Evolutionary conservation across 176 grass and related monocot genomes (phyloP), one percentile per base, ranked within the genome.

Genomic region (Oryza brachyantha): DNA sequence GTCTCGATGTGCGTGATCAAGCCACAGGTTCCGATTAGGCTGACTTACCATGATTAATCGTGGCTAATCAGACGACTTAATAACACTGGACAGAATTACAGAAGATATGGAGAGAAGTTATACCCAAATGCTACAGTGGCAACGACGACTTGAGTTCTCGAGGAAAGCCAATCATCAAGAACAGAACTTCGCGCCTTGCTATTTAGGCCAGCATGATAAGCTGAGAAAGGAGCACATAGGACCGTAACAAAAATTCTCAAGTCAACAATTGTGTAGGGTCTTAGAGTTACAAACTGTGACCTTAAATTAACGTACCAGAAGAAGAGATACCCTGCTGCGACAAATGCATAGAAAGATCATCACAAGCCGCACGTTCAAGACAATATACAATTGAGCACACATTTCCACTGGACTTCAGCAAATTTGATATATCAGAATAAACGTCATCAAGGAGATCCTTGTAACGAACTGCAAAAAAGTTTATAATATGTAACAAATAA

Each of bases 61-160:
- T n/a, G n/a, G n/a, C n/a, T n/a, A n/a, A n/a, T n/a, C n/a, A n/a
- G n/a, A n/a, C n/a, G n/a, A n/a, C n/a, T n/a, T n/a, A n/a, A n/a
- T n/a, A n/a, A n/a, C n/a, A n/a, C n/a, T n/a, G n/a, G n/a, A n/a
- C n/a, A n/a, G n/a, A n/a, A n/a, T n/a, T n/a, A n/a, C n/a, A n/a
- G n/a, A 80, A 35, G 32, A 76, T 61, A 77, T n/a, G 37, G 76
- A 71, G 31, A 71, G 34, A 37, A 78, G 42, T 22, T 36, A 74
- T 97, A 98, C 95, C 95, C 95, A 76, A 98, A 98, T 67, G 95
- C 95, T 36, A 98, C 87, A 90, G 95, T 98, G 71, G 92, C 95
- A 79, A 94, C 92, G 74, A 98, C 87, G 32, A 94, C 92, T 90
- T 98, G 92, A 87, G 83, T 85, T 88, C 86, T 94, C n/a, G 82